Conservation (phyloP, 495 filamentous ascomycete species). For the Podospora pseudopauciseta region DNA sequence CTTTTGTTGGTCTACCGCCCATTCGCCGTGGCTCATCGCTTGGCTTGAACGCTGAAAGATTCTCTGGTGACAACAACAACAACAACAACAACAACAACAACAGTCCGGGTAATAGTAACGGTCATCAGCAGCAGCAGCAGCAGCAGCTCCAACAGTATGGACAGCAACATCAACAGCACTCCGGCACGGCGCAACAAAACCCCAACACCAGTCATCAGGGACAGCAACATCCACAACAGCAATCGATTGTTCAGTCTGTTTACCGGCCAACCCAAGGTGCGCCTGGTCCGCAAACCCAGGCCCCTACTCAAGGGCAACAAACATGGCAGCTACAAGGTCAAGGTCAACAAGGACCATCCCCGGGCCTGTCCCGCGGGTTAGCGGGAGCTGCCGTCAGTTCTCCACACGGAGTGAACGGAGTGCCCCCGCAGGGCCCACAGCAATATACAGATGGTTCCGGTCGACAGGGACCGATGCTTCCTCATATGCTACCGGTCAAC, state of each 20-base stretch:
- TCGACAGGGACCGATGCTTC: constrained; percentile 19
- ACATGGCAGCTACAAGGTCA: constrained; percentile 24
- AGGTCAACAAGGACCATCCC: constrained; percentile 13
- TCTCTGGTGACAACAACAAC: constrained; percentile 18
- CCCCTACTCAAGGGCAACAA: constrained; percentile 14
- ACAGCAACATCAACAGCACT: constrained; percentile 9
- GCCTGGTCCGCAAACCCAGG: constrained; percentile 9
- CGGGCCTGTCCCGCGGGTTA: constrained; percentile 11
- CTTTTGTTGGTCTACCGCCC: constrained; percentile 47
- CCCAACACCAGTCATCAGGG: constrained; percentile 8
- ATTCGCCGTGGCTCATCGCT: constrained; percentile 47
- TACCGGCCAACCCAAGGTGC: constrained; percentile 30
- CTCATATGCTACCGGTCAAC: constrained; percentile 27
- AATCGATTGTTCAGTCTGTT: constrained; percentile 23
- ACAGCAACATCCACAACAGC: constrained; percentile 1
- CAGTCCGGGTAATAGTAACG: constrained; percentile 5
- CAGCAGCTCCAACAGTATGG: constrained; percentile 12
- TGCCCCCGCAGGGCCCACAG: constrained; percentile 14
- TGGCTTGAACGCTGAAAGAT: constrained; percentile 21
- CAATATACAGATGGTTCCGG: constrained; percentile 15
- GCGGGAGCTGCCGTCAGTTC: constrained; percentile 15
- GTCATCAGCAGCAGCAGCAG: constrained; percentile 14
- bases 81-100: neutral
- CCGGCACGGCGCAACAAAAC: constrained; percentile 6
- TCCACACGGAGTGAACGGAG: constrained; percentile 17